Evolutionary conservation across 176 grass and related monocot species (phyloP), one percentile per base, ranked within the genome.

Genomic region (Metroxylon sagu): DNA sequence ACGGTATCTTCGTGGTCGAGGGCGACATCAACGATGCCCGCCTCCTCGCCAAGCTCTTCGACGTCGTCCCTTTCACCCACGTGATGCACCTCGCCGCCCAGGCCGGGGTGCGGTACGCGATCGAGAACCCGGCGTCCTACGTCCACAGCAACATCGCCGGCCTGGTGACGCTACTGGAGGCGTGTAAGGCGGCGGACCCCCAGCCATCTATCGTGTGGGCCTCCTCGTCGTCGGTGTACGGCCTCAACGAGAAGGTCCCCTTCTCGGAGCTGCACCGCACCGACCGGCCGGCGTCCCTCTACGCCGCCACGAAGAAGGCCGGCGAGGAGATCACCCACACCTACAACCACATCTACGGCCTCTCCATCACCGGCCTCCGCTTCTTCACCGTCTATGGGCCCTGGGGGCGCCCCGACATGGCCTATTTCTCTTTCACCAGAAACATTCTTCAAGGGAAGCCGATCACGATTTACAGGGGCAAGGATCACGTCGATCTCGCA

Each of bases 351-450:
- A 89, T 95, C 61, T 95, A 95, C 55, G 90, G 90, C 1, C 82
- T 95, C 17, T 95, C 89, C 56, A 26, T 95, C 64, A 95, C 89
- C 5, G 89, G 76, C 0, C 80, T 95, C 23, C 75, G 89, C 25
- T 95, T 95, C 82, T 95, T 95, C 72, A 95, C 89, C 6, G 89
- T 95, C 0, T 95, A 95, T 56, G 89, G 89, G 1, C 89, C 89
- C 0, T 95, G 89, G 89, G 89, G 89, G 0, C 76, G 89, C 18
- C 89, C 89, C 3, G 89, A 95, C 79, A 95, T 95, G 89, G 89
- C 89, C 0, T 95, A 95, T 78, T 95, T 95, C 79, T 85, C 79
- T 56, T 95, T 95, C 73, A 85, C 89, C 12, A 76, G 85, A 52
- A 89, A 85, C 64, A 95, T 95, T 64, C 85, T 95, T 18, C 89